These are phyloP conservation scores for Barbatosphaeria neglecta DNA, from an alignment of 495 filamentous ascomycete species.

Conservation along the genomic window DNA sequence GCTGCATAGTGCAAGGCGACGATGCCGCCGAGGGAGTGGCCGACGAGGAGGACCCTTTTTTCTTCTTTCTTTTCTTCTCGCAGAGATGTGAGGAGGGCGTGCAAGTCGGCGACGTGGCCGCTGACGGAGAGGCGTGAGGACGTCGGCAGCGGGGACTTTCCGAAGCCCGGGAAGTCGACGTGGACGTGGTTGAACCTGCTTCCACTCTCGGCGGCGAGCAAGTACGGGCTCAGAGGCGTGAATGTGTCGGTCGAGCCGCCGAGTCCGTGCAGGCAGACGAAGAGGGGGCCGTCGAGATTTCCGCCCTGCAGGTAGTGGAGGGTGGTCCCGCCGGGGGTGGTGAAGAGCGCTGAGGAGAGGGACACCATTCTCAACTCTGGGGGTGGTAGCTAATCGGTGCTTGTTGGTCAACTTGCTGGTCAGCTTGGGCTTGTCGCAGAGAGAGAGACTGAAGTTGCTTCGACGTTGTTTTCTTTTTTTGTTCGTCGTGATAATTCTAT, in stretches of 20 bases:
- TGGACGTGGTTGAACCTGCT: constrained; percentile 3
- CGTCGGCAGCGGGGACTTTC: constrained; percentile 3
- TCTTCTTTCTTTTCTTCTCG: no score
- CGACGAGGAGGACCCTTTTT: constrained; percentile 3
- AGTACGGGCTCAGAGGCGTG: constrained; percentile 3
- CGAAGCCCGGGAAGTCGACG: constrained; percentile 8
- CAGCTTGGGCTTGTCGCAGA: no score
- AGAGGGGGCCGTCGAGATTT: background rate
- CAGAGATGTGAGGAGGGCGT: constrained; percentile 7
- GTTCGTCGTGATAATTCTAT: no score
- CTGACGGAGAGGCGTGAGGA: constrained; percentile 5
- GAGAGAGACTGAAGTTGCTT: no score
- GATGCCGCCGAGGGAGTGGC: constrained; percentile 6
- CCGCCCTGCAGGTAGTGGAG: constrained; percentile 5
- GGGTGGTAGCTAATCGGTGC: no score
- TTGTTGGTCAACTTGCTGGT: no score
- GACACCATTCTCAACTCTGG: no score
- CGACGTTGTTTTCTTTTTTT: no score
- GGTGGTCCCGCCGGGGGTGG: background rate
- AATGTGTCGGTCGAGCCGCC: constrained; percentile 7
- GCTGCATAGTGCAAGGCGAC: constrained; percentile 7
- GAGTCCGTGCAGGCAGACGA: constrained; percentile 8
- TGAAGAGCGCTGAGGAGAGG: constrained; percentile 1
- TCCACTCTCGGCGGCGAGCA: background rate
- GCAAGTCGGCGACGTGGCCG: constrained; percentile 12